phyloP scores from a whole-genome alignment of 2,329 filamentous ascomycete species.

The Ciborinia camelliae region DNA sequence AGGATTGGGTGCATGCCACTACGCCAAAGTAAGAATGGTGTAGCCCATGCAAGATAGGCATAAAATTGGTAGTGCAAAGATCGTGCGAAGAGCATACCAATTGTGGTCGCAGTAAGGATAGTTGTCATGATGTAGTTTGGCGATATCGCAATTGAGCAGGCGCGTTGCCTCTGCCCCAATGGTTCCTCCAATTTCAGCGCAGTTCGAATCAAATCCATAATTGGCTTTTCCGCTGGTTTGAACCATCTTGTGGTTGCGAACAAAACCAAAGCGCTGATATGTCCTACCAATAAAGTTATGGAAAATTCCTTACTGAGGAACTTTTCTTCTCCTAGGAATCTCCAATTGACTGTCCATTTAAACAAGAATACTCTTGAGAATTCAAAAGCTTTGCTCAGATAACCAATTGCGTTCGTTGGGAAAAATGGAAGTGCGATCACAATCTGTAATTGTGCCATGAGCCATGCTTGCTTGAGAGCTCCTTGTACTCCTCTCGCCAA shows the following conservation, averaged over 20 bases:
- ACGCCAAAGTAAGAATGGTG: constrained; percentile 67
- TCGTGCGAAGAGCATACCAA: constrained; percentile 67
- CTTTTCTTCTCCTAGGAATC: constrained; percentile 78
- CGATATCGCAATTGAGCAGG: constrained; percentile 50
- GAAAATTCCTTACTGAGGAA: constrained; percentile 72
- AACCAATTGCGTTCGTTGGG: constrained; percentile 61
- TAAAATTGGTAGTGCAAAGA: constrained; percentile 75
- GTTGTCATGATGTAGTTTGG: constrained; percentile 60
- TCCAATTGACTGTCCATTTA: constrained; percentile 99
- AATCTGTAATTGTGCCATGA: constrained; percentile 78
- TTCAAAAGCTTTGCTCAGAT: constrained; percentile 82
- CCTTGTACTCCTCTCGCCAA: constrained; percentile 65
- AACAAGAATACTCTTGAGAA: constrained; percentile 88
- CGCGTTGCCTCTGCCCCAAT: constrained; percentile 43
- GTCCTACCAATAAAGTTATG: constrained; percentile 51
- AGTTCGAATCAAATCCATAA: constrained; percentile 44
- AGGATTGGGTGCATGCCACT: constrained; percentile 57
- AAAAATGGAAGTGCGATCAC: constrained; percentile 66
- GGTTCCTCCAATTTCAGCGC: constrained; percentile 36
- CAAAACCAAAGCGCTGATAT: constrained; percentile 52
- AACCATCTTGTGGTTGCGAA: constrained; percentile 61
- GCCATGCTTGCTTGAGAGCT: constrained; percentile 63
- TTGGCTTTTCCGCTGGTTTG: constrained; percentile 50
- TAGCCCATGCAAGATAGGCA: constrained; percentile 69
- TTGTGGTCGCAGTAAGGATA: constrained; percentile 59